Evolutionary conservation across 2,329 filamentous ascomycete species (phyloP).

Genomic region (Ceratocystis cacaofunesta): DNA sequence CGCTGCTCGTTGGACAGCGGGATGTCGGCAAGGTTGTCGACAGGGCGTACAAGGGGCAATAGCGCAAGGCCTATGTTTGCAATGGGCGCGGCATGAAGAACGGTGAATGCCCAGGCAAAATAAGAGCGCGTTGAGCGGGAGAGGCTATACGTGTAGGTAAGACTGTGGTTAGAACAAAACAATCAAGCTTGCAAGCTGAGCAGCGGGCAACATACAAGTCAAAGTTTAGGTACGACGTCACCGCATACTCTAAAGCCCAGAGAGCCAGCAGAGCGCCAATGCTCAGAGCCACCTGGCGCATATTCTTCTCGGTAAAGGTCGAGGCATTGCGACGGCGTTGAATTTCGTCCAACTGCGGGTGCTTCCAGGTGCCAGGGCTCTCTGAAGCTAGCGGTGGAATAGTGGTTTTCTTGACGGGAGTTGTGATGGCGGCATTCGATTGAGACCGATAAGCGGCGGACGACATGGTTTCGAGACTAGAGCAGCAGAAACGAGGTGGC

Average conservation of each 20-base stretch:
- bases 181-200: neutral
- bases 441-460: slow-evolving; percentile 3
- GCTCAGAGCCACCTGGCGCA: slow-evolving; percentile 57
- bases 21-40: slow-evolving; percentile 73
- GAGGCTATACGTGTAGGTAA: slow-evolving; percentile 7
- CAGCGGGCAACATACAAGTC: slow-evolving; percentile 26
- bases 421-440: slow-evolving; percentile 17
- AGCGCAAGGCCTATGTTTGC: slow-evolving; percentile 59
- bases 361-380: slow-evolving; percentile 72
- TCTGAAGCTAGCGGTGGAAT: slow-evolving; percentile 28
- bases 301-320: slow-evolving; percentile 64
- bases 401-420: slow-evolving; percentile 30
- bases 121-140: slow-evolving; percentile 9
- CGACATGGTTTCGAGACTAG: neutral
- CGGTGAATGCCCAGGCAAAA: slow-evolving; percentile 30
- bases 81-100: slow-evolving; percentile 42
- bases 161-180: slow-evolving; percentile 8
- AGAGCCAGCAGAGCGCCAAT: slow-evolving; percentile 31
- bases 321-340: slow-evolving; percentile 62
- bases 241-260: slow-evolving; percentile 26
- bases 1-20: slow-evolving; percentile 59
- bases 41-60: slow-evolving; percentile 54
- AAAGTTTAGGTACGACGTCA: slow-evolving; percentile 26
- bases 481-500: neutral
- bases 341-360: slow-evolving; percentile 81